Evolutionary conservation across 176 grass and related monocot genomes (phyloP), one percentile per base, ranked within the genome.

Genomic region (Chloris gayana): DNA sequence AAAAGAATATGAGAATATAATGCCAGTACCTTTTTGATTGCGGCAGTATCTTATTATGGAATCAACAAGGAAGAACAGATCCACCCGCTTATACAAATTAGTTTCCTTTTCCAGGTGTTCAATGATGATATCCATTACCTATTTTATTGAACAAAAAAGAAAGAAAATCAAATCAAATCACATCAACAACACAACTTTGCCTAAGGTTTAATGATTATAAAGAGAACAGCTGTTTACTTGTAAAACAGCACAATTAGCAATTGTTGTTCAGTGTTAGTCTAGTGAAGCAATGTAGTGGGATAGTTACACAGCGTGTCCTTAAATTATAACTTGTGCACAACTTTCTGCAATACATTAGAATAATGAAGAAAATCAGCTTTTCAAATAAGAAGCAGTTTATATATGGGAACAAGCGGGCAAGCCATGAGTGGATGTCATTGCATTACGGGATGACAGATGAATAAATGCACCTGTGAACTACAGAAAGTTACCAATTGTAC

Each of bases 11-110:
- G n/a, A 46, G 39, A 59, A 81, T 37, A 62, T 12, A 26, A 47
- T 47, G 49, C 38, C 1, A 50, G 10, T 89, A 98, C 95, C 95
- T 98, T 91, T 98, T 63, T 91, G 90, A 74, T 83, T 94, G 60
- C 92, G 95, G 25, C 88, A 98, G 72, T 91, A 95, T 73, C 92
- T 90, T 76, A 83, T 95, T 77, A 98, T 98, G 79, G 95, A 98
- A 95, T 98, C 92, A 0, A 98, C 95, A 50, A 98, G 88, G 84
- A 95, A 98, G 88, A 98, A 95, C 54, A 95, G 70, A 67, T 98
- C 95, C 18, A 98, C 90, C 63, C 95, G 93, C 79, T 91, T 95
- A 78, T 93, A 59, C 70, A 98, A 91, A 87, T 87, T 89, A 33
- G 88, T 85, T 85, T 98, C 92, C 27, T 86, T 98, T 87, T 98